A percentile compares a stretch with the other conserved stretches of the same genome.
These are phyloP conservation scores for Xylariaceae sp. DNA, from an alignment of 2,329 filamentous ascomycete genomes.

Conservation along the genomic window DNA sequence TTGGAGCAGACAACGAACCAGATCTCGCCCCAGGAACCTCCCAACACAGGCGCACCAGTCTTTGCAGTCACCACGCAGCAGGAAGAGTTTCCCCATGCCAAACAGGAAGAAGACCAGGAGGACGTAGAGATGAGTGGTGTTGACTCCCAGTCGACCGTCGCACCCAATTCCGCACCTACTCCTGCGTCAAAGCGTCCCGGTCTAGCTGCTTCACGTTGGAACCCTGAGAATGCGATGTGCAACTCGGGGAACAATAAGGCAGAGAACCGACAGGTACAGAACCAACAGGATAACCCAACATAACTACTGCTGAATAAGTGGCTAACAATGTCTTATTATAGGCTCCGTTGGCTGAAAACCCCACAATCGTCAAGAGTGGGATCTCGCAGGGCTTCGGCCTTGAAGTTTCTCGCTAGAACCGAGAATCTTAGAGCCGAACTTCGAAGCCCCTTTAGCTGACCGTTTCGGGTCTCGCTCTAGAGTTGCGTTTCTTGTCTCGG, in stretches of 20 bases:
- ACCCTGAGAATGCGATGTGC: neutral
- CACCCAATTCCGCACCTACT: neutral
- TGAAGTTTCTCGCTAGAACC: too few relatives aligned
- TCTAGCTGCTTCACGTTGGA: slow-evolving; percentile 14
- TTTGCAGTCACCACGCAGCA: neutral
- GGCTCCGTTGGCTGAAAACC: neutral
- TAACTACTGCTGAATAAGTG: neutral
- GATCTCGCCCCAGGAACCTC: neutral
- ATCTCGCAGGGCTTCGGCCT: slow-evolving; percentile 18
- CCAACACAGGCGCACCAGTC: neutral
- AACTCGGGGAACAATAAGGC: neutral
- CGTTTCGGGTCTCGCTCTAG: too few relatives aligned
- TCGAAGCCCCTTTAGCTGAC: too few relatives aligned
- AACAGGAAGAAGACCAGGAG: neutral
- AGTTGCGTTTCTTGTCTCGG: too few relatives aligned
- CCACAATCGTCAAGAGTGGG: slow-evolving; percentile 10
- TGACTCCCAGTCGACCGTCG: neutral
- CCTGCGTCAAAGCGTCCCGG: neutral
- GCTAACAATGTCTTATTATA: slow-evolving; percentile 2
- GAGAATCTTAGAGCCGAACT: too few relatives aligned
- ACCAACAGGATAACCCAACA: neutral
- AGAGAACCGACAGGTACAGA: slow-evolving; percentile 10
- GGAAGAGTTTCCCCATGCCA: neutral
- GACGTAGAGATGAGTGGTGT: slow-evolving; percentile 6
- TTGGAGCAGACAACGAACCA: neutral